Evolutionary conservation across 495 filamentous ascomycete genomes (phyloP), one percentile per base, ranked within the genome.

Genomic region (Sordaria brevicollis): DNA sequence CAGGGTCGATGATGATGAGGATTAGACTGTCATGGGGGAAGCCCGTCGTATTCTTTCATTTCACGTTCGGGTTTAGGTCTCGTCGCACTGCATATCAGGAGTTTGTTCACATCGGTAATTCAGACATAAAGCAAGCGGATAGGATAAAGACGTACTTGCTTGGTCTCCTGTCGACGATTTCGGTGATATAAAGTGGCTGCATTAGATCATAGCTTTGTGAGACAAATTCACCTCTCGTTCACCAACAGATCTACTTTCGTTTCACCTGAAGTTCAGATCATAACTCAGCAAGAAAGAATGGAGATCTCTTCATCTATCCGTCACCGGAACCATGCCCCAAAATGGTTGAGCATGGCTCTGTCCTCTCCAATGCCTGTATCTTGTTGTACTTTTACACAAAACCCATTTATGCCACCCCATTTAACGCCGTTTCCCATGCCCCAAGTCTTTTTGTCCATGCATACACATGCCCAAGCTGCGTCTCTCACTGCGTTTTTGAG

Each of bases 1-100:
- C 15, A 86, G 91, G 71, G 87, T 96, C 19, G 92, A 96, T 17
- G 91, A 94, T 54, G 92, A 96, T 69, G 84, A 83, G 35, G 79
- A 85, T 25, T 33, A 31, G 33, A 1, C 39, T 37, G 13, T 37
- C 70, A 15, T 35, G 2, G 57, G 35, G 3, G 70, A 21, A 43
- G 35, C 49, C 13, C 5, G 33, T 62, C 25, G 49, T 31, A 9
- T 3, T 57, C 43, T 57, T 10, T 29, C 5, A 29, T 29, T 5
- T 8, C 13, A 17, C 4, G 17, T 31, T 3, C 33, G 29, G 49
- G 25, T 3, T 0, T 31, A 13, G 49, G 13, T 4, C 17, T 57
- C 8, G 25, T 17, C 49, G 49, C 33, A 62, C 49, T 62, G 49
- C 49, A 62, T 62, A 31, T 31, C 25, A 31, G 25, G 49, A 62